phyloP scores from a whole-genome alignment of 2,329 filamentous ascomycete species.

The Thielaviopsis ethacetica region DNA sequence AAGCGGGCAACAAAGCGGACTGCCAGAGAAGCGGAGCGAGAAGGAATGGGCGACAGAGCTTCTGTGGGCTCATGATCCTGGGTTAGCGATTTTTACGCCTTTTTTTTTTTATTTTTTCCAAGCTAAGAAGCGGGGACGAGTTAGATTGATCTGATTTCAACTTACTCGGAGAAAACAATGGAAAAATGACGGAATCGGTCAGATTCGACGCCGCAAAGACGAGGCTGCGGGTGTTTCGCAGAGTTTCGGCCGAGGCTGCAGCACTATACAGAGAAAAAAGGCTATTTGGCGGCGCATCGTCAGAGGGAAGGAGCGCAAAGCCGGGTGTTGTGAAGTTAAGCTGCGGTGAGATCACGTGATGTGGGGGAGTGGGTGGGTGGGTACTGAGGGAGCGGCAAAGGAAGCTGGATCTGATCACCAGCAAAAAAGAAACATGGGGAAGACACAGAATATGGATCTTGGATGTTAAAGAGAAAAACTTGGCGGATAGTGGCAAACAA shows the following conservation, averaged over 20 bases:
- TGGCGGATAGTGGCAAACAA: background rate
- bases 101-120: background rate
- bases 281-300: background rate
- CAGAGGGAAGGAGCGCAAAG: background rate
- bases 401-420: background rate
- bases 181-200: background rate
- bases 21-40: background rate
- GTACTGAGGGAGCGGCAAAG: background rate
- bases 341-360: constrained; percentile 5
- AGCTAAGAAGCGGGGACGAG: background rate
- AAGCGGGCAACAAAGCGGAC: too few species aligned
- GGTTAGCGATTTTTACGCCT: background rate
- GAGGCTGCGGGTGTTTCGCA: background rate
- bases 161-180: background rate
- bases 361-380: constrained; percentile 4
- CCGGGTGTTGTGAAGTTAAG: background rate
- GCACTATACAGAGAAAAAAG: background rate
- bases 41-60: background rate
- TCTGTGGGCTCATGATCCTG: background rate
- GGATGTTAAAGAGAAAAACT: too few species aligned
- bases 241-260: background rate
- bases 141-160: background rate
- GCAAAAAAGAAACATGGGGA: background rate
- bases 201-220: background rate
- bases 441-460: background rate